These are phyloP conservation scores for Stephania yunnanensis DNA, from an alignment of 164 flowering plant species.

Conservation along the genomic window DNA sequence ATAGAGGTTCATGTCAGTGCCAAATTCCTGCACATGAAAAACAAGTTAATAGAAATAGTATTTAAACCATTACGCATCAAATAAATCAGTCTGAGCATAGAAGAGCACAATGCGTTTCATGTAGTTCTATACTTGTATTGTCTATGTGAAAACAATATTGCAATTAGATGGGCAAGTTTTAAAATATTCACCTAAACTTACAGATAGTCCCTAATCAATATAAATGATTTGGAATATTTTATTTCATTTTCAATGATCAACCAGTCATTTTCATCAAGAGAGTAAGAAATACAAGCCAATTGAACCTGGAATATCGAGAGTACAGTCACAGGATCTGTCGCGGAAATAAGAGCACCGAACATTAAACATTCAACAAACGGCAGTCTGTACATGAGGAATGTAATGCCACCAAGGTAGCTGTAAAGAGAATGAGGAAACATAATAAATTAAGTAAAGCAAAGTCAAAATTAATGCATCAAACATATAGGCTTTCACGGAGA, in stretches of 20 bases:
- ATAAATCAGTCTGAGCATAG: not conserved
- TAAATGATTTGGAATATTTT: no score
- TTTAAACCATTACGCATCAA: not conserved
- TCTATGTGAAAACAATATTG: not conserved
- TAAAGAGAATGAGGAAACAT: conserved; percentile 8
- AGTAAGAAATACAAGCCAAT: not conserved
- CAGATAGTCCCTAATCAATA: not conserved
- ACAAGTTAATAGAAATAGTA: not conserved
- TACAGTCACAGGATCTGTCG: conserved; percentile 99
- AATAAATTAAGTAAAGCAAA: conserved; percentile 1
- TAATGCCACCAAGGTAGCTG: conserved; percentile 95
- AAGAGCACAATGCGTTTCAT: not conserved
- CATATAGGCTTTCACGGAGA: not conserved
- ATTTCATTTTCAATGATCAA: no score
- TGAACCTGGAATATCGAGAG: conserved; percentile 92
- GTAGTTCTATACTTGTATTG: not conserved
- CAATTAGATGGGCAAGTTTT: not conserved
- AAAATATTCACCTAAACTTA: not conserved
- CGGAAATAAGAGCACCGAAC: conserved; percentile 99
- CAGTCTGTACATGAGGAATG: conserved; percentile 77
- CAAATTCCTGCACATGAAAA: conserved; percentile 68
- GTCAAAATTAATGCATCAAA: not conserved
- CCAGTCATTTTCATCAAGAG: not conserved
- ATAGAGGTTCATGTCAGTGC: conserved; percentile 87
- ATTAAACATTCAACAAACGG: conserved; percentile 94